Evolutionary conservation across 2,329 filamentous ascomycete genomes (phyloP).

Genomic region (Albifimbria verrucaria): DNA sequence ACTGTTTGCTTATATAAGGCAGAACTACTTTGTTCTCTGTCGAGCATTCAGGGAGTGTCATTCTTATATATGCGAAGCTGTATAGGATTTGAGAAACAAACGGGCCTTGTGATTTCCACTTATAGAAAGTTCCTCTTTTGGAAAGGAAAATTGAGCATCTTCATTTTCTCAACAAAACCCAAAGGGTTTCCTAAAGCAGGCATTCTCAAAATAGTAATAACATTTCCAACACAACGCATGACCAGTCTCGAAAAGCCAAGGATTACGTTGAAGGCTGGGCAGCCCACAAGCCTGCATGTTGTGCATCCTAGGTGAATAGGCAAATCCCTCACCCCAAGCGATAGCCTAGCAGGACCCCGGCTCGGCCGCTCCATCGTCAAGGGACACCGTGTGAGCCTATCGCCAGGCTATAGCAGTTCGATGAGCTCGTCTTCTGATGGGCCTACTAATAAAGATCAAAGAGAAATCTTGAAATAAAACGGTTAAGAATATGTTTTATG

Average conservation of each 20-base stretch:
- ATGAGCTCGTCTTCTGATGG: too few relatives aligned
- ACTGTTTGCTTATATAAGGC: not conserved
- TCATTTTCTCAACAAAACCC: not conserved
- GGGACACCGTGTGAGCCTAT: too few relatives aligned
- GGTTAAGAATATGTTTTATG: too few relatives aligned
- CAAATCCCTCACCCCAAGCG: too few relatives aligned
- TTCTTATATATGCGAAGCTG: not conserved
- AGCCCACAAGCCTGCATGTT: not conserved
- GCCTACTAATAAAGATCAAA: too few relatives aligned
- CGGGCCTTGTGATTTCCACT: not conserved
- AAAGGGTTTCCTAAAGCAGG: not conserved
- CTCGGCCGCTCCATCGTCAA: too few relatives aligned
- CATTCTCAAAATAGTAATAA: not conserved
- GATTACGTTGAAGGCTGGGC: not conserved
- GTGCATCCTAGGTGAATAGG: too few relatives aligned
- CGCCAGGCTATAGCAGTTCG: too few relatives aligned
- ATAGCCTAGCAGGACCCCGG: too few relatives aligned
- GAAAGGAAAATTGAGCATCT: not conserved
- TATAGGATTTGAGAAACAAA: not conserved
- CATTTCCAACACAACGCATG: not conserved
- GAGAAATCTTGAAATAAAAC: too few relatives aligned
- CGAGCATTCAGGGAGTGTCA: not conserved
- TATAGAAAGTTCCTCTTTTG: not conserved
- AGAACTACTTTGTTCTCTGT: not conserved
- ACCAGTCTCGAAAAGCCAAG: not conserved